Evolutionary conservation across 805 yeast genomes (phyloP).

Genomic region (Metschnikowia cubensis): DNA sequence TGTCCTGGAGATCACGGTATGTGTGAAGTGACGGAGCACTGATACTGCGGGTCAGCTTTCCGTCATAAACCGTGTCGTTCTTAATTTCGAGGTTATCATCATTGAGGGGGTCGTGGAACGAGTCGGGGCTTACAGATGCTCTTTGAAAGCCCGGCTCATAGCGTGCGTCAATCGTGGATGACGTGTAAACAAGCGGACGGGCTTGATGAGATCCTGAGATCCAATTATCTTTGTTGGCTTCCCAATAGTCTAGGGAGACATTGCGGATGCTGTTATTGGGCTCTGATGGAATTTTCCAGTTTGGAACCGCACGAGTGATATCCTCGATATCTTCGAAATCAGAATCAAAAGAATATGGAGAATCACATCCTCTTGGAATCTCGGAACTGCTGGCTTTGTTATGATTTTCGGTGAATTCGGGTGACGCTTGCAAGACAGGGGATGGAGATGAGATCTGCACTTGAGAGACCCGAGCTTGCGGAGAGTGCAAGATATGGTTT

Average conservation of each 20-base stretch:
- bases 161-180: slow-evolving; percentile 9
- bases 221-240: slow-evolving; percentile 23
- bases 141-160: background rate
- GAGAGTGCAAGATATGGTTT: background rate
- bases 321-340: slow-evolving; percentile 13
- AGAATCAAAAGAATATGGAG: background rate
- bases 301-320: slow-evolving; percentile 8
- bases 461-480: background rate
- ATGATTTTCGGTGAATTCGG: background rate
- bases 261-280: slow-evolving; percentile 5
- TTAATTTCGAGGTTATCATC: background rate
- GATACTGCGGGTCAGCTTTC: slow-evolving; percentile 20
- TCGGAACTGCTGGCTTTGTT: background rate
- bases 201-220: slow-evolving; percentile 19
- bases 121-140: background rate
- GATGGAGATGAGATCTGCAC: too few species aligned
- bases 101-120: background rate
- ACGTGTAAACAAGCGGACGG: slow-evolving; percentile 27
- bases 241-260: slow-evolving; percentile 34
- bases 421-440: background rate
- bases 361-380: background rate
- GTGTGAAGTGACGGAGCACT: slow-evolving; percentile 41
- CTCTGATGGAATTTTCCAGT: background rate
- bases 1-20: slow-evolving; percentile 21
- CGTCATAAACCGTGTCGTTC: slow-evolving; percentile 7